These are phyloP conservation scores for Melaleuca alternifolia DNA, from an alignment of 345 rosid genomes.

Conservation along the genomic window DNA sequence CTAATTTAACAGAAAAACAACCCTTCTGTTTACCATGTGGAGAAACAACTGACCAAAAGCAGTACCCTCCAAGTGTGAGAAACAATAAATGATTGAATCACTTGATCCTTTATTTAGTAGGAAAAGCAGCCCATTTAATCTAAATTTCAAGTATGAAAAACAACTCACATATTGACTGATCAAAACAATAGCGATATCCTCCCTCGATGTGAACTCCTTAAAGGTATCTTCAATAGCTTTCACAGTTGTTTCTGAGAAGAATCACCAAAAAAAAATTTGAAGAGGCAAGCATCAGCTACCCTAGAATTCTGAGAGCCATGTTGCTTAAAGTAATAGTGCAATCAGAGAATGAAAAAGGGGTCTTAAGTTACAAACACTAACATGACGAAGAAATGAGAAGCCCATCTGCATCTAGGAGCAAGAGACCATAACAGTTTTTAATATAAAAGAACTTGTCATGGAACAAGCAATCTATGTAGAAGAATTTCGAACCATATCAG, in stretches of 20 bases:
- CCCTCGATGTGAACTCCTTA: conserved; percentile 70
- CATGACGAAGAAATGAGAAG: background rate
- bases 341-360: background rate
- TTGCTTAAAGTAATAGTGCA: background rate
- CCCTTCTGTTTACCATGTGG: background rate
- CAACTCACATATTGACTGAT: conserved; percentile 82
- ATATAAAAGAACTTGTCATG: background rate
- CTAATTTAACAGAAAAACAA: background rate
- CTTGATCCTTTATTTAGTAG: background rate
- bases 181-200: conserved; percentile 66
- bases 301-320: background rate
- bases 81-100: background rate
- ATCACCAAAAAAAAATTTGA: background rate
- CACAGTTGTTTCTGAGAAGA: conserved; percentile 58
- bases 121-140: background rate
- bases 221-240: conserved; percentile 80
- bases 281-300: background rate
- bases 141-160: background rate
- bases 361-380: background rate
- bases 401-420: background rate
- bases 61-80: background rate
- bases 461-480: background rate
- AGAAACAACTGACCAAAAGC: background rate
- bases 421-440: background rate
- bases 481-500: background rate